Percentiles rank a stretch among this genome's conserved stretches.
Conservation (phyloP, 2,329 filamentous ascomycete species). For the Didymella keratinophila region DNA sequence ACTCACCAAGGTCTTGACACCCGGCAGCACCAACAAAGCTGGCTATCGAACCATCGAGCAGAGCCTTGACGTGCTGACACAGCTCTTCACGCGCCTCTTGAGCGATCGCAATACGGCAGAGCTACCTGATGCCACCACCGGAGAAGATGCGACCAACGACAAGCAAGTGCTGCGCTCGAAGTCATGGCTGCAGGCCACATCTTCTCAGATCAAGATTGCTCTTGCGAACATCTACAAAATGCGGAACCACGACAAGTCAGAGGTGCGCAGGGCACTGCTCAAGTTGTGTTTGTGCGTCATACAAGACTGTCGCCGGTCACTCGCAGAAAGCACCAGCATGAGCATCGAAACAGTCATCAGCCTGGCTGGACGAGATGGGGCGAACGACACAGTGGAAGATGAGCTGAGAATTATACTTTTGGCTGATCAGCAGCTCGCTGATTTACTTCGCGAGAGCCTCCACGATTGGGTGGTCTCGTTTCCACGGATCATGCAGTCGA, state of each 20-base stretch:
- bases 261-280: conserved; percentile 73
- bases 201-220: conserved; percentile 82
- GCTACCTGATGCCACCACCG: conserved; percentile 28
- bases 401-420: conserved; percentile 67
- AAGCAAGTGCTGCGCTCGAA: conserved; percentile 53
- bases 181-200: conserved; percentile 82
- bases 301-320: conserved; percentile 77
- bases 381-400: conserved; percentile 54
- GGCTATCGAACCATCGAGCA: conserved; percentile 70
- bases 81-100: conserved; percentile 56
- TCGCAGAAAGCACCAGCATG: conserved; percentile 73
- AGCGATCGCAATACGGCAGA: conserved; percentile 53
- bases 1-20: conserved; percentile 76
- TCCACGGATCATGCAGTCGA: conserved; percentile 81
- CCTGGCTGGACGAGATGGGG: conserved; percentile 59
- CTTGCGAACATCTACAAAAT: conserved; percentile 79
- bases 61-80: conserved; percentile 66
- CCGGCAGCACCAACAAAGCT: conserved; percentile 68
- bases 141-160: conserved; percentile 19
- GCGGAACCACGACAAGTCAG: conserved; percentile 71
- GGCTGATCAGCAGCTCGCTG: conserved; percentile 68
- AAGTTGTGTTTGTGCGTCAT: conserved; percentile 77
- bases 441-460: conserved; percentile 72
- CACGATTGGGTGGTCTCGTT: conserved; percentile 85
- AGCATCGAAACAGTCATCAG: conserved; percentile 83